Percentiles rank a stretch among this genome's conserved stretches.
Evolutionary conservation across 2,329 filamentous ascomycete genomes (phyloP).

Genomic region (Fusarium sp.): DNA sequence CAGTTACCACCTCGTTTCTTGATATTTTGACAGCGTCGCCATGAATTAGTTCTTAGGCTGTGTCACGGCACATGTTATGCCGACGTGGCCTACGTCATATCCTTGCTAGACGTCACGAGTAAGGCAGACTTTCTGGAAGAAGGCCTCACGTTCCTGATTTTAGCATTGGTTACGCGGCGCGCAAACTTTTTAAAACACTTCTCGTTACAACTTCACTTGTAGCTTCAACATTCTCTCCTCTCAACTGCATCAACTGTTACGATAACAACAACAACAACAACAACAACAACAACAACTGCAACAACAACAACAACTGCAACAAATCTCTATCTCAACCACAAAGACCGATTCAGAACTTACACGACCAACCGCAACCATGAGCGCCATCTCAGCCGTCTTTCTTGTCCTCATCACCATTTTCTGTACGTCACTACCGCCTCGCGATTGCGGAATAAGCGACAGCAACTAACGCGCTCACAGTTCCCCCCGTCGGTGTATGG

Average conservation of each 20-base stretch:
- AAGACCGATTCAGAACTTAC: neutral
- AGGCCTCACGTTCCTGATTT: constrained; percentile 28
- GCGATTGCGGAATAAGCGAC: neutral
- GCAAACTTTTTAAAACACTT: constrained; percentile 11
- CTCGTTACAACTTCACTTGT: constrained; percentile 3
- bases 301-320: neutral
- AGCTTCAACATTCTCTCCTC: neutral
- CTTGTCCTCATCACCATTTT: constrained; percentile 66
- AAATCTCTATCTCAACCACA: neutral
- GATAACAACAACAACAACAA: neutral
- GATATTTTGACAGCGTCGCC: neutral
- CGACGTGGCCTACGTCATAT: constrained; percentile 36
- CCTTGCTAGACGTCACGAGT: constrained; percentile 2
- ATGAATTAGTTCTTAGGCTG: constrained; percentile 7
- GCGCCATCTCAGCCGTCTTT: constrained; percentile 62
- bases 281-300: neutral
- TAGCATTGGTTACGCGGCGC: constrained; percentile 21
- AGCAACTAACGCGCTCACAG: constrained; percentile 57
- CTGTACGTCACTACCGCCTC: constrained; percentile 55
- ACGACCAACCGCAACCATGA: constrained; percentile 58
- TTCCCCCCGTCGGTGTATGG: constrained; percentile 75
- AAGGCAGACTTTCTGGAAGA: constrained; percentile 9
- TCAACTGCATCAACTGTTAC: neutral
- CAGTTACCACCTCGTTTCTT: neutral
- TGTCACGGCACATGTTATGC: constrained; percentile 27